Percentiles rank a stretch among this genome's conserved stretches.
Evolutionary conservation across 495 filamentous ascomycete genomes (phyloP).

Genomic region (Aspergillus sparsus): DNA sequence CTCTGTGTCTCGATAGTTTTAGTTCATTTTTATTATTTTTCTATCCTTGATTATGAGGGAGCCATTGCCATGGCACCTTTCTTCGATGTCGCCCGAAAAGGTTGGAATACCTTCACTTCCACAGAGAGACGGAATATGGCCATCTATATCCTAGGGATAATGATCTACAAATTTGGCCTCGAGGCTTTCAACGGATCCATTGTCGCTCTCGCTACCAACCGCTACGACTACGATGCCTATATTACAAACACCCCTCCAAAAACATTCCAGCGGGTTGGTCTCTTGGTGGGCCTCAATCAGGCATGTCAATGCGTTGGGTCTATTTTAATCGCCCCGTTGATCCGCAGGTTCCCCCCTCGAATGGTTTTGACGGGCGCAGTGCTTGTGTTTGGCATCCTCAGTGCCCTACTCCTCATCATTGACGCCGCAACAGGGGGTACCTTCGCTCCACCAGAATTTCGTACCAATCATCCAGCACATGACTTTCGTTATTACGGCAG

Average conservation of each 20-base stretch:
- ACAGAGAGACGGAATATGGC: slow-evolving; percentile 40
- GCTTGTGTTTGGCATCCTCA: slow-evolving; percentile 41
- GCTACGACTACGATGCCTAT: slow-evolving; percentile 44
- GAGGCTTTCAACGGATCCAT: slow-evolving; percentile 49
- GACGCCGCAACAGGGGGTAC: slow-evolving; percentile 43
- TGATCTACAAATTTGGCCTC: slow-evolving; percentile 47
- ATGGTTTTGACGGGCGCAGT: slow-evolving; percentile 38
- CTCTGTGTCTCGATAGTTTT: too few species aligned
- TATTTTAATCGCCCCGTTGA: slow-evolving; percentile 47
- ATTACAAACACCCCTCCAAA: slow-evolving; percentile 27
- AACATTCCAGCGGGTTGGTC: slow-evolving; percentile 45
- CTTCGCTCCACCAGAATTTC: slow-evolving; percentile 30
- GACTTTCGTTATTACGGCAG: slow-evolving; percentile 41
- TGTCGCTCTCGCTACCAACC: slow-evolving; percentile 43
- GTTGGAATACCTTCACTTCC: slow-evolving; percentile 30
- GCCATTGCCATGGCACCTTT: slow-evolving; percentile 20
- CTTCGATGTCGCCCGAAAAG: slow-evolving; percentile 14
- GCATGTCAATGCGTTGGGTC: slow-evolving; percentile 48
- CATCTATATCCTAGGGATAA: slow-evolving; percentile 39
- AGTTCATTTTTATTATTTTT: slow-evolving; percentile 17
- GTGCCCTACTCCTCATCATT: slow-evolving; percentile 29
- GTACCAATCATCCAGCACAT: slow-evolving; percentile 29
- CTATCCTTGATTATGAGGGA: slow-evolving; percentile 16
- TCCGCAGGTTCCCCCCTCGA: slow-evolving; percentile 42
- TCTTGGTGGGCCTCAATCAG: slow-evolving; percentile 46